These are phyloP conservation scores for Trichosporon faecale DNA, from an alignment of 1,284 basidiomycete species.

Conservation along the genomic window DNA sequence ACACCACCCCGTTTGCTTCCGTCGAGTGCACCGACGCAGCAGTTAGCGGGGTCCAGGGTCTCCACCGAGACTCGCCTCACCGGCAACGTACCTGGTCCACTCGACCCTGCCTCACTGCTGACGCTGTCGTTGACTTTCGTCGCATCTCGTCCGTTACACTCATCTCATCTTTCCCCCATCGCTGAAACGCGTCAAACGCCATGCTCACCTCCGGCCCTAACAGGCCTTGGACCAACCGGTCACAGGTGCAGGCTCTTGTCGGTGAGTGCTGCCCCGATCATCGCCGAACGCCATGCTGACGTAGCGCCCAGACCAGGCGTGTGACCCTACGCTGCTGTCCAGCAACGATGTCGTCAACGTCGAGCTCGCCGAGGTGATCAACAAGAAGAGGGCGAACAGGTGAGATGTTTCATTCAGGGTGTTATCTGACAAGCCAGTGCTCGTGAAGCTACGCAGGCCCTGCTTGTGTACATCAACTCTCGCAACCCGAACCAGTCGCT, in stretches of 20 bases:
- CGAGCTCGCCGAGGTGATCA: slow-evolving; percentile 90
- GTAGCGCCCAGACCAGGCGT: slow-evolving; percentile 62
- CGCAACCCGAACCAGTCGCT: slow-evolving; percentile 48
- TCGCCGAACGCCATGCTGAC: slow-evolving; percentile 5
- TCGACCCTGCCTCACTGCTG: background rate
- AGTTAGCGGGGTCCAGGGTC: background rate
- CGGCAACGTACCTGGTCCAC: slow-evolving; percentile 6
- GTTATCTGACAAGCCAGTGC: slow-evolving; percentile 25
- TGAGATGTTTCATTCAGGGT: slow-evolving; percentile 51
- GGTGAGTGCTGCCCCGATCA: slow-evolving; percentile 33
- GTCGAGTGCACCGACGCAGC: background rate
- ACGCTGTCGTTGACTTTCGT: slow-evolving; percentile 5
- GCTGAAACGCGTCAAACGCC: slow-evolving; percentile 2
- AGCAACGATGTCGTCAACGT: slow-evolving; percentile 90
- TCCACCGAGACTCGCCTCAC: background rate
- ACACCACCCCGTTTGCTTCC: background rate
- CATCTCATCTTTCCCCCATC: background rate
- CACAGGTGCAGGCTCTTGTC: slow-evolving; percentile 48
- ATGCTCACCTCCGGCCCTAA: slow-evolving; percentile 32
- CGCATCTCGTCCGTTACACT: background rate
- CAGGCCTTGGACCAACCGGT: slow-evolving; percentile 43
- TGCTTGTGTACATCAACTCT: slow-evolving; percentile 48
- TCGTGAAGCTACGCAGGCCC: slow-evolving; percentile 56
- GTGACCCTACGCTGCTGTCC: slow-evolving; percentile 79
- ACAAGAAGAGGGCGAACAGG: slow-evolving; percentile 95